A percentile compares a stretch with the other conserved stretches of the same genome.
Conservation (phyloP, 108 stramenopile species). For the Pseudonitzschia multiseries region DNA sequence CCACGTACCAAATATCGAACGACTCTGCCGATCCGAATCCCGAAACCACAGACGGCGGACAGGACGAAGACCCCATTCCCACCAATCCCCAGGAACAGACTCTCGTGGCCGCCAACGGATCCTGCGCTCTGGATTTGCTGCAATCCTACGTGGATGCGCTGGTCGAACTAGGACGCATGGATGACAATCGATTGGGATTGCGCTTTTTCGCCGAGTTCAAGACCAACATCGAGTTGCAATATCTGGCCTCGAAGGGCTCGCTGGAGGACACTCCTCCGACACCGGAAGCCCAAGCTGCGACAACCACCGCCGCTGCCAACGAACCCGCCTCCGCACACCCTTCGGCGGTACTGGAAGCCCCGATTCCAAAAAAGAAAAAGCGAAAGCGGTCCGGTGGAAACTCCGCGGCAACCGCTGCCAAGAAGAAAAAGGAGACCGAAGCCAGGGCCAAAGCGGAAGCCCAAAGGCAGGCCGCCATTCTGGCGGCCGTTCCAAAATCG, state of each 20-base stretch:
- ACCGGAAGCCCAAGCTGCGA: not conserved
- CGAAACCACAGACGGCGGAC: not conserved
- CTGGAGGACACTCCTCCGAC: not conserved
- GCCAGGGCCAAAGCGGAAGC: not conserved
- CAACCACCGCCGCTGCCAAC: not conserved
- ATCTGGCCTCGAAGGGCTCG: not conserved
- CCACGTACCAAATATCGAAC: slow-evolving; percentile 16
- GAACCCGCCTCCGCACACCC: not conserved
- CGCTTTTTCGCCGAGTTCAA: slow-evolving; percentile 75
- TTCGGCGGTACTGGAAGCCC: not conserved
- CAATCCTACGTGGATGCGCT: slow-evolving; percentile 74
- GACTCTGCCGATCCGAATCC: not conserved
- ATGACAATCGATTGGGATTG: slow-evolving; percentile 61
- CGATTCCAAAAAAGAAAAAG: slow-evolving; percentile 6
- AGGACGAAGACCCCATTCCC: slow-evolving; percentile 5
- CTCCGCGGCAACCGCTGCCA: not conserved
- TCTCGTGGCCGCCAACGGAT: slow-evolving; percentile 59
- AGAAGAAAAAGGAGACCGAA: slow-evolving; percentile 15
- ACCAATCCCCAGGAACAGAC: slow-evolving; percentile 14
- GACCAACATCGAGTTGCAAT: slow-evolving; percentile 24
- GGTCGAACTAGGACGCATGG: slow-evolving; percentile 77
- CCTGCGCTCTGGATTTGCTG: slow-evolving; percentile 65
- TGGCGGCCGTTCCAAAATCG: slow-evolving; percentile 2
- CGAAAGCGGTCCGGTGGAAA: slow-evolving; percentile 4
- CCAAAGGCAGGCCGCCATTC: not conserved